Percentiles rank a stretch among this genome's conserved stretches.
Conservation (phyloP, 2,329 filamentous ascomycete genomes). For the Phaeosphaeriaceae sp. region DNA sequence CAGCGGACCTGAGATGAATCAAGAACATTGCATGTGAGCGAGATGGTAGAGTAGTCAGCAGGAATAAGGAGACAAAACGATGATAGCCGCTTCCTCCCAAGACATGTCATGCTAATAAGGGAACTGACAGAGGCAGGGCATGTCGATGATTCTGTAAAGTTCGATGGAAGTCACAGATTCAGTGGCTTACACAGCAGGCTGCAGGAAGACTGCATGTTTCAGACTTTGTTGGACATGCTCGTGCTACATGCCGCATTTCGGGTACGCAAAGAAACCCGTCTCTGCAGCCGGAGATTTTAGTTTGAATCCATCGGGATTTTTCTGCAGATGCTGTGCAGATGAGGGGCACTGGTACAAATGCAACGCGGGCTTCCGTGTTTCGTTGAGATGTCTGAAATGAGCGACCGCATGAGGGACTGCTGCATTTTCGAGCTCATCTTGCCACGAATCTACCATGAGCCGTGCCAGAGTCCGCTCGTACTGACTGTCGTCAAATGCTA, state of each 20-base stretch:
- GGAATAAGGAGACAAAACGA: background rate
- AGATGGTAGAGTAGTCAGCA: background rate
- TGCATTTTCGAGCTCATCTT: constrained; percentile 1
- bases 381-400: background rate
- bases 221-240: background rate
- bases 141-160: background rate
- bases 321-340: background rate
- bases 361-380: background rate
- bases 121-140: background rate
- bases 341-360: too few relatives aligned
- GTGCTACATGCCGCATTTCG: background rate
- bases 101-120: background rate
- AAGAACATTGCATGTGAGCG: too few relatives aligned
- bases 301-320: background rate
- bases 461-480: background rate
- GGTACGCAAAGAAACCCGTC: constrained; percentile 5
- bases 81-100: background rate
- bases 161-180: background rate
- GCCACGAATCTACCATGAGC: background rate
- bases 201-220: background rate
- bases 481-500: background rate
- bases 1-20: too few relatives aligned
- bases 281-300: background rate
- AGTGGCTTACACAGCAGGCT: background rate
- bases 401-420: background rate